Evolutionary conservation across 2,329 filamentous ascomycete genomes (phyloP).

Genomic region (Sporothrix curviconia): DNA sequence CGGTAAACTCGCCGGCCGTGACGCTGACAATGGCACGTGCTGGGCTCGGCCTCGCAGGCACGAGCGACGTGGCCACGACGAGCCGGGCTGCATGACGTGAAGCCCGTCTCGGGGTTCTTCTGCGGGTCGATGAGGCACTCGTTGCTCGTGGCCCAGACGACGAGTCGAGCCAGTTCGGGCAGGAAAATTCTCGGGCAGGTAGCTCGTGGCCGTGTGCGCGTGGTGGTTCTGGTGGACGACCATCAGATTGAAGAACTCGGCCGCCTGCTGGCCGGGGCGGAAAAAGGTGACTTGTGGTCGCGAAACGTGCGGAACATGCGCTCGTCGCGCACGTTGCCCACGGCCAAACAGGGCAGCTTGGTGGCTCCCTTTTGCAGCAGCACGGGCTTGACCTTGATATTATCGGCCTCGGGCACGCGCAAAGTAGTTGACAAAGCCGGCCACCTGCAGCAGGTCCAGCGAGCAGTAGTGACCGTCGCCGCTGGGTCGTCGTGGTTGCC

Average conservation of each 20-base stretch:
- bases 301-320: slow-evolving; percentile 88
- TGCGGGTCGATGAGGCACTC: slow-evolving; percentile 85
- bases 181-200: slow-evolving; percentile 89
- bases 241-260: slow-evolving; percentile 94
- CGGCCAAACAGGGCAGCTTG: slow-evolving; percentile 84
- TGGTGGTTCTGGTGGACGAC: slow-evolving; percentile 95
- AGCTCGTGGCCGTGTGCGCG: slow-evolving; percentile 85
- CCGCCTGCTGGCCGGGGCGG: slow-evolving; percentile 68
- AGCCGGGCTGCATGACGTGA: slow-evolving; percentile 98
- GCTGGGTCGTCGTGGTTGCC: slow-evolving; percentile 99
- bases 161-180: slow-evolving; percentile 81
- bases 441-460: slow-evolving; percentile 82
- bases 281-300: slow-evolving; percentile 94
- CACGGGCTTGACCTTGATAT: slow-evolving; percentile 86
- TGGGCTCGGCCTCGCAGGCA: slow-evolving; percentile 81
- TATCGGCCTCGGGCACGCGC: slow-evolving; percentile 87
- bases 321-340: slow-evolving; percentile 95
- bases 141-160: slow-evolving; percentile 96
- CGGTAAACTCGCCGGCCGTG: slow-evolving; percentile 72
- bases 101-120: slow-evolving; percentile 78
- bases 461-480: slow-evolving; percentile 90
- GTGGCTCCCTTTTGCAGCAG: slow-evolving; percentile 89
- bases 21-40: slow-evolving; percentile 79
- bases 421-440: slow-evolving; percentile 92
- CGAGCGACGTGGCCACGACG: slow-evolving; percentile 86